These are phyloP conservation scores for Oryza punctata DNA, from an alignment of 176 grass and related monocot genomes.

Conservation along the genomic window DNA sequence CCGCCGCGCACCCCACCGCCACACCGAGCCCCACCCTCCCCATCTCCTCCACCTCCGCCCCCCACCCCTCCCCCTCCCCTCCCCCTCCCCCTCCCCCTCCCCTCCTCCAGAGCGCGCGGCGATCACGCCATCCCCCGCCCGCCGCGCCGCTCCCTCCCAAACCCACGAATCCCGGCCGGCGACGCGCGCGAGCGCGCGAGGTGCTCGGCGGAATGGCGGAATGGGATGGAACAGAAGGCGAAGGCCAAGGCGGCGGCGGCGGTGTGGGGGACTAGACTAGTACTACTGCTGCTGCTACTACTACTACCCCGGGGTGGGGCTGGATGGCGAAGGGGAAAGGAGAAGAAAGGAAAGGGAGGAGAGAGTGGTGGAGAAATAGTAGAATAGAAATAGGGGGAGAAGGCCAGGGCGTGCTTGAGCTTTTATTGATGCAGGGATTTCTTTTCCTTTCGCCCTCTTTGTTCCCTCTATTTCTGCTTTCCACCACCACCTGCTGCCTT, in stretches of 20 bases:
- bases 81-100: too few relatives aligned
- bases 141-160: neutral
- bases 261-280: neutral
- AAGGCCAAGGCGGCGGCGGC: neutral
- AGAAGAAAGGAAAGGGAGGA: neutral
- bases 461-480: neutral
- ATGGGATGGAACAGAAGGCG: slow-evolving; percentile 56
- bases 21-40: slow-evolving; percentile 60
- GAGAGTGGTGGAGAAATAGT: slow-evolving; percentile 7
- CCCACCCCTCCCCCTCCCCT: neutral
- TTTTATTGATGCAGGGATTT: slow-evolving; percentile 9
- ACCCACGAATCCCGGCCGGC: neutral
- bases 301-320: slow-evolving; percentile 20
- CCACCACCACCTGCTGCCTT: neutral
- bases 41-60: slow-evolving; percentile 19
- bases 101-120: neutral
- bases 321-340: slow-evolving; percentile 30
- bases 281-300: neutral
- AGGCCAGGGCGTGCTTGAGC: neutral
- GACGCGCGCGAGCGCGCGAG: neutral
- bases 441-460: neutral
- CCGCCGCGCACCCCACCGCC: slow-evolving; percentile 65
- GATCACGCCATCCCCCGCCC: slow-evolving; percentile 31
- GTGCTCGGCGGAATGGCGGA: slow-evolving; percentile 45
- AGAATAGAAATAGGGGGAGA: slow-evolving; percentile 24